phyloP scores from a whole-genome alignment of 2,329 filamentous ascomycete genomes.

The Botrytis fragariae region DNA sequence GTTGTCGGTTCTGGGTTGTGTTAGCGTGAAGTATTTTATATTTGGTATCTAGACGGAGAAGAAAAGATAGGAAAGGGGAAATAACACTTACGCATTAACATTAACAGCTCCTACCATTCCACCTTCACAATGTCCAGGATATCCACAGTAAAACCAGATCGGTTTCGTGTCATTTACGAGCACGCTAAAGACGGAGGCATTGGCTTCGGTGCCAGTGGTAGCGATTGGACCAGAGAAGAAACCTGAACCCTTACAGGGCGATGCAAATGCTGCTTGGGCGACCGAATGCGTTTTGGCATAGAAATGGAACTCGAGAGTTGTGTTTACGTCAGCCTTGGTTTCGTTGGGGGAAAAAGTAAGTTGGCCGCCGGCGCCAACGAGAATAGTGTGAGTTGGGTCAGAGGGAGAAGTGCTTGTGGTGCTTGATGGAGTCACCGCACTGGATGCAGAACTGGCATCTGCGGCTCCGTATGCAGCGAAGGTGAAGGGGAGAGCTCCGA shows the following conservation, averaged over 20 bases:
- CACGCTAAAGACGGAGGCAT: slow-evolving; percentile 43
- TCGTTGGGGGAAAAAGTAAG: slow-evolving; percentile 52
- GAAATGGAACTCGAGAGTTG: slow-evolving; percentile 55
- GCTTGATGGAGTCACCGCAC: slow-evolving; percentile 19
- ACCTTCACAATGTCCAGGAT: slow-evolving; percentile 41
- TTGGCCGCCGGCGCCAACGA: slow-evolving; percentile 33
- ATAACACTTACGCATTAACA: slow-evolving; percentile 33
- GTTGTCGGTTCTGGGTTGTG: not conserved
- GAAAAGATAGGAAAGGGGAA: not conserved
- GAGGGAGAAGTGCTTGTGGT: slow-evolving; percentile 13
- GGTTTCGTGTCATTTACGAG: slow-evolving; percentile 42
- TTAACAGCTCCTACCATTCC: slow-evolving; percentile 49
- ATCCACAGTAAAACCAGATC: slow-evolving; percentile 46
- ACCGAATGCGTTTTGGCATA: slow-evolving; percentile 52
- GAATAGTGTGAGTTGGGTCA: slow-evolving; percentile 35
- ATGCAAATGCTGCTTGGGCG: slow-evolving; percentile 40
- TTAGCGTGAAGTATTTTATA: not conserved
- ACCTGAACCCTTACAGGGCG: slow-evolving; percentile 37
- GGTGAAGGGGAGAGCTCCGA: slow-evolving; percentile 28
- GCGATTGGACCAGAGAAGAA: slow-evolving; percentile 30
- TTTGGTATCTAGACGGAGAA: not conserved
- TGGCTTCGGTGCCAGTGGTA: slow-evolving; percentile 25
- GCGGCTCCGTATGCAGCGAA: slow-evolving; percentile 26
- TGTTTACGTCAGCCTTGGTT: slow-evolving; percentile 48
- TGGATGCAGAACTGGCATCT: slow-evolving; percentile 23